Percentiles rank a stretch among this genome's conserved stretches.
These are phyloP conservation scores for Leccinum arenicola DNA, from an alignment of 768 basidiomycete species.

Conservation along the genomic window DNA sequence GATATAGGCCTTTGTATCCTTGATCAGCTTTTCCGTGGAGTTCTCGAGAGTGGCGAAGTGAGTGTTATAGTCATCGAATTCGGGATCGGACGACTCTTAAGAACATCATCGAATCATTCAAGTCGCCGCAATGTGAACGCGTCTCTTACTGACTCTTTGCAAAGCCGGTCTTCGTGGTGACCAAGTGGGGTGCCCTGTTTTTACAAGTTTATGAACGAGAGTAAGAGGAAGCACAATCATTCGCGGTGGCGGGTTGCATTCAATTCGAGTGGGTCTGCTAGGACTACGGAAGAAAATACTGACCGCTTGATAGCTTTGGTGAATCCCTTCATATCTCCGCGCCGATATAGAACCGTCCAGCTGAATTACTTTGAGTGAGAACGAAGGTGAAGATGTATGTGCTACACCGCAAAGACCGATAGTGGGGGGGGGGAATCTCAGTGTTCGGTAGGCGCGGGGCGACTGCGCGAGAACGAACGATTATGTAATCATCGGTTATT, in stretches of 20 bases:
- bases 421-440: background rate
- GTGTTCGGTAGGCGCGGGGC: background rate
- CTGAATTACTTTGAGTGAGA: background rate
- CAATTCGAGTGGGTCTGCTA: background rate
- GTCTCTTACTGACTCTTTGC: conserved; percentile 71
- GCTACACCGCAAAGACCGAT: background rate
- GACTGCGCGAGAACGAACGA: conserved; percentile 2
- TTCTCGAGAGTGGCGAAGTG: conserved; percentile 77
- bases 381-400: background rate
- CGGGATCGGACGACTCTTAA: conserved; percentile 77
- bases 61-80: conserved; percentile 84
- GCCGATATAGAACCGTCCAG: background rate
- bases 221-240: conserved; percentile 4
- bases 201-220: conserved; percentile 9
- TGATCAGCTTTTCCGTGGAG: conserved; percentile 84
- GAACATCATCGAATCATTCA: conserved; percentile 4
- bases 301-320: conserved; percentile 77
- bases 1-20: conserved; percentile 85
- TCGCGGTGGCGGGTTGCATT: conserved; percentile 1
- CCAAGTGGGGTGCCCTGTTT: conserved; percentile 81
- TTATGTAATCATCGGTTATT: conserved; percentile 19
- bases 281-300: conserved; percentile 11
- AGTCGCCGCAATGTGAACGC: background rate
- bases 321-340: conserved; percentile 73
- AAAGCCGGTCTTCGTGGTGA: conserved; percentile 87